Evolutionary conservation across 768 basidiomycete genomes (phyloP).

Genomic region (Butyriboletus loyo): DNA sequence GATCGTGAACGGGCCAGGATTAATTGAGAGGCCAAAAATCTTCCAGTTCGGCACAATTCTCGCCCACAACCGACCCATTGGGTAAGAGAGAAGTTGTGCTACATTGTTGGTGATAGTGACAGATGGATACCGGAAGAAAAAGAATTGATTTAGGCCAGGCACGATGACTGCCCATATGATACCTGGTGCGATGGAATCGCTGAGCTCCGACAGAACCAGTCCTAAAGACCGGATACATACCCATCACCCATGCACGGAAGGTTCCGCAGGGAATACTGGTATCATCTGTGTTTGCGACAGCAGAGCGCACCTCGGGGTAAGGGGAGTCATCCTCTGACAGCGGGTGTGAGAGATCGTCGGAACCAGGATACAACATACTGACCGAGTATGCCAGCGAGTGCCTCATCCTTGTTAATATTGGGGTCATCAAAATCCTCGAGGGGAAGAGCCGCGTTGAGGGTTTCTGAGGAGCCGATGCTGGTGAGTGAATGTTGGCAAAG

Average conservation of each 20-base stretch:
- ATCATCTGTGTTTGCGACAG: constrained; percentile 74
- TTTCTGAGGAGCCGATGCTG: neutral
- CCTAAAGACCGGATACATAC: constrained; percentile 18
- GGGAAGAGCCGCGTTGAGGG: constrained; percentile 1
- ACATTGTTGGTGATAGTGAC: constrained; percentile 49
- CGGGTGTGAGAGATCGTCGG: constrained; percentile 13
- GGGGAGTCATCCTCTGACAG: constrained; percentile 68
- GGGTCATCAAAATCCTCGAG: constrained; percentile 36
- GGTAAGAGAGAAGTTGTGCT: constrained; percentile 71
- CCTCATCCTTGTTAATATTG: constrained; percentile 32
- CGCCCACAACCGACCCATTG: constrained; percentile 64
- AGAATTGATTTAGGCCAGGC: constrained; percentile 76
- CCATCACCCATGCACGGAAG: constrained; percentile 60
- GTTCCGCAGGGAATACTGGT: constrained; percentile 59
- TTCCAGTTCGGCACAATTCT: constrained; percentile 45
- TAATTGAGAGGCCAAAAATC: constrained; percentile 58
- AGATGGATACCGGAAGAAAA: constrained; percentile 66
- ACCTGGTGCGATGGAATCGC: constrained; percentile 10
- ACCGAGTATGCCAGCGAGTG: constrained; percentile 29
- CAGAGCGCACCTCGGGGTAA: constrained; percentile 79
- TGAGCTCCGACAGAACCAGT: neutral
- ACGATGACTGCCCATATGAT: constrained; percentile 58
- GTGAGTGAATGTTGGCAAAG: neutral
- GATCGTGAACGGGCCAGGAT: constrained; percentile 77
- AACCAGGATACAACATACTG: neutral